A percentile compares a stretch with the other conserved stretches of the same genome.
phyloP scores from a whole-genome alignment of 2,329 filamentous ascomycete genomes.

The Stachybotrys echinatus region DNA sequence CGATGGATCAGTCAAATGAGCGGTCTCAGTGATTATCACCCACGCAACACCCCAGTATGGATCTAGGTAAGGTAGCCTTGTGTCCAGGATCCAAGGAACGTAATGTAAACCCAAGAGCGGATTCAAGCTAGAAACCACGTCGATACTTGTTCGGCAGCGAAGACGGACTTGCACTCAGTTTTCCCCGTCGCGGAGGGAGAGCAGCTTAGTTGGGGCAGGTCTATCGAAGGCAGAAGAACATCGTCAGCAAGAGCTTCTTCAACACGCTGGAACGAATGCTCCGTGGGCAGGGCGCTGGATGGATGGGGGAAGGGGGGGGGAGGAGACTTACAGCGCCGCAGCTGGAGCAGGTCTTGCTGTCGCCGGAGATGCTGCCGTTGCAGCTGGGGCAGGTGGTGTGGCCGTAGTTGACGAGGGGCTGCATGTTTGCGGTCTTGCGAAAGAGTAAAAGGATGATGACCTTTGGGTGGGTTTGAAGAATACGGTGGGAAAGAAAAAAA shows the following conservation, averaged over 20 bases:
- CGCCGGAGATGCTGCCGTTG: slow-evolving; percentile 37
- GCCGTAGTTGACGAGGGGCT: slow-evolving; percentile 29
- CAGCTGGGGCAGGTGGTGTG: slow-evolving; percentile 51
- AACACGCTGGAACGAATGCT: too few relatives aligned
- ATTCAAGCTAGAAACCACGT: neutral
- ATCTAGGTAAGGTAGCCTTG: neutral
- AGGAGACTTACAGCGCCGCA: slow-evolving; percentile 50
- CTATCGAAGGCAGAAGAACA: slow-evolving; percentile 9
- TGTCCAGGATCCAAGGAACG: too few relatives aligned
- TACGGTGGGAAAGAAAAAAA: neutral
- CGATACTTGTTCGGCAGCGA: neutral
- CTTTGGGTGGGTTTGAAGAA: too few relatives aligned
- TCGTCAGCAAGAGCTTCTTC: neutral
- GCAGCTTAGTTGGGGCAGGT: slow-evolving; percentile 23
- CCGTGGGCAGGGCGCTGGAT: neutral
- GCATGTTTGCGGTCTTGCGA: slow-evolving; percentile 19
- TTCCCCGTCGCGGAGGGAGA: neutral
- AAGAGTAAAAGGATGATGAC: too few relatives aligned
- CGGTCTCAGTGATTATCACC: neutral
- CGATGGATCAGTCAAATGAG: neutral
- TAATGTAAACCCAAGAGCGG: neutral
- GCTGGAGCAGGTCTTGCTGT: slow-evolving; percentile 46
- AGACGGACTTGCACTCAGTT: neutral
- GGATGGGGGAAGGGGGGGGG: slow-evolving; percentile 1
- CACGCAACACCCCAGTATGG: neutral